These are phyloP conservation scores for Pleurotus tuoliensis DNA, from an alignment of 768 basidiomycete genomes.

Conservation along the genomic window DNA sequence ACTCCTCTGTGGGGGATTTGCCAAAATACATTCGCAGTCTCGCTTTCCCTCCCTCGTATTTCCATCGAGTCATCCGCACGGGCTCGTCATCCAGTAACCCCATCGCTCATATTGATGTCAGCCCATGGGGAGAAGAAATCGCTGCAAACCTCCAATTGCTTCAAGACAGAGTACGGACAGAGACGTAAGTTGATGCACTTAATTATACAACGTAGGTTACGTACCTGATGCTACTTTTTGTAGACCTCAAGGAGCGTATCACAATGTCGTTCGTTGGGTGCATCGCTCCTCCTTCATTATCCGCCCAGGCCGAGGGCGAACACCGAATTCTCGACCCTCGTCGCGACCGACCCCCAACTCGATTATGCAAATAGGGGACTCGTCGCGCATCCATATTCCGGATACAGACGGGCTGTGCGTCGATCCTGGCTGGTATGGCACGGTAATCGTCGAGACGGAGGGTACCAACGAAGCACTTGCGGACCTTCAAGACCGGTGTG, in stretches of 20 bases:
- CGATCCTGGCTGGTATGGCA: slow-evolving; percentile 82
- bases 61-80: slow-evolving; percentile 79
- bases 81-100: slow-evolving; percentile 51
- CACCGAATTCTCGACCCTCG: slow-evolving; percentile 20
- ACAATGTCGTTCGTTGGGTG: slow-evolving; percentile 84
- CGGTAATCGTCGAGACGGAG: slow-evolving; percentile 79
- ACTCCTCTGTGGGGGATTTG: slow-evolving; percentile 69
- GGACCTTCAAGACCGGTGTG: slow-evolving; percentile 74
- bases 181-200: slow-evolving; percentile 56
- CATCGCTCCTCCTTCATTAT: slow-evolving; percentile 76
- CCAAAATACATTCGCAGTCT: slow-evolving; percentile 78
- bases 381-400: slow-evolving; percentile 48
- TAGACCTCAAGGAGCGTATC: slow-evolving; percentile 75
- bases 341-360: slow-evolving; percentile 16
- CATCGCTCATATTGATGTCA: slow-evolving; percentile 68
- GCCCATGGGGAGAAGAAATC: slow-evolving; percentile 78
- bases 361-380: neutral
- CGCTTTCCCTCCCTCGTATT: slow-evolving; percentile 85
- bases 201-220: too few relatives aligned
- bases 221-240: slow-evolving; percentile 2
- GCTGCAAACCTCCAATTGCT: slow-evolving; percentile 68
- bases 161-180: slow-evolving; percentile 72
- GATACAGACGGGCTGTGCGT: slow-evolving; percentile 52
- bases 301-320: slow-evolving; percentile 33
- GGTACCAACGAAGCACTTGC: slow-evolving; percentile 82